Percentiles rank a stretch among this genome's conserved stretches.
Conservation (phyloP, 2,329 filamentous ascomycete species). For the Scedosporium minutisporum region DNA sequence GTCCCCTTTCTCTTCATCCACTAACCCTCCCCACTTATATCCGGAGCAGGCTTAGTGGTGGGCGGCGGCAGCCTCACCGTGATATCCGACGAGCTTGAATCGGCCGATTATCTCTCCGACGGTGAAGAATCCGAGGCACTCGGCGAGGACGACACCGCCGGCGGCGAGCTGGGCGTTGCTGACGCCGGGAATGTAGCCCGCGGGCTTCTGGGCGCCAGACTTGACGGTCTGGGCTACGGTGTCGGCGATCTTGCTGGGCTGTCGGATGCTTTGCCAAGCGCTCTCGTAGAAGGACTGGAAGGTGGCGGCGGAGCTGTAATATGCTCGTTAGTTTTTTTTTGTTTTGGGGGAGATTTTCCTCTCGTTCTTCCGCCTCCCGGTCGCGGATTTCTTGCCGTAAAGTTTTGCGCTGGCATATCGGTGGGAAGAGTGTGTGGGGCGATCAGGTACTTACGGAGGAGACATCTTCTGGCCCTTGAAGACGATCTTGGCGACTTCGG, state of each 20-base stretch:
- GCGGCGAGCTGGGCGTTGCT: conserved; percentile 60
- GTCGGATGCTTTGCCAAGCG: conserved; percentile 58
- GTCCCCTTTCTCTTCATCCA: not conserved
- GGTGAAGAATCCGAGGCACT: conserved; percentile 94
- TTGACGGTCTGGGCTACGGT: conserved; percentile 47
- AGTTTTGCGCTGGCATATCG: not conserved
- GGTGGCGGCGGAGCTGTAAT: conserved; percentile 58
- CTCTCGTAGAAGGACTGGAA: conserved; percentile 84
- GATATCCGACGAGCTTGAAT: conserved; percentile 92
- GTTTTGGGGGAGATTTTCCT: not conserved
- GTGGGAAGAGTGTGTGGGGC: not conserved
- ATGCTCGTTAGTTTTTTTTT: not conserved
- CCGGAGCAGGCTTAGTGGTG: conserved; percentile 38
- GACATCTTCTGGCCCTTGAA: conserved; percentile 84
- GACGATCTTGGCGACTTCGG: conserved; percentile 82
- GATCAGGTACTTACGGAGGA: conserved; percentile 66
- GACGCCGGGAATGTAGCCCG: conserved; percentile 55
- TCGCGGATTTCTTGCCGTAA: not conserved
- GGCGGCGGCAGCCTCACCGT: conserved; percentile 52
- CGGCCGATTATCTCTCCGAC: conserved; percentile 94
- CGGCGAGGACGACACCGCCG: conserved; percentile 70
- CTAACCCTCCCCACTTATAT: not conserved
- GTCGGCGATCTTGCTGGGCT: conserved; percentile 52
- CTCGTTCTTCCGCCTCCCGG: too few relatives aligned
- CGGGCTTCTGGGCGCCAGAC: conserved; percentile 43